phyloP scores from a whole-genome alignment of 129 eudicot species.

The Flaveria ramosissima region DNA sequence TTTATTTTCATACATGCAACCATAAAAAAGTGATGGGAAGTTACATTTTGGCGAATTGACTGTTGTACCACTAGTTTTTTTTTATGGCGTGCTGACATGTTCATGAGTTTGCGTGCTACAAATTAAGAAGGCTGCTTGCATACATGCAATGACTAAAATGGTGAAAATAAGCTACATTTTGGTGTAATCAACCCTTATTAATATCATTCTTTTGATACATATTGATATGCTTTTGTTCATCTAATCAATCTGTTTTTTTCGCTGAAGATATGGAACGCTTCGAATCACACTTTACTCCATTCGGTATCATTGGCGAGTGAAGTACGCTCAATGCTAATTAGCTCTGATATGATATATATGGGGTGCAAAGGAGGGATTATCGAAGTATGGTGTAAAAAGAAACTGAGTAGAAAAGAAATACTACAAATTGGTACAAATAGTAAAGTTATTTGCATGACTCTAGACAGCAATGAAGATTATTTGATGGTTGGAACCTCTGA shows the following conservation, averaged over 20 bases:
- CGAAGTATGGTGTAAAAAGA: constrained; percentile 85
- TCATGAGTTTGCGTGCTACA: no score
- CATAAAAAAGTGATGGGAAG: no score
- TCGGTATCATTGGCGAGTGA: constrained; percentile 53
- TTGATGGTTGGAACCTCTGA: constrained; percentile 77
- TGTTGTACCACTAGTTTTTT: no score
- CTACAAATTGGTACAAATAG: constrained; percentile 57
- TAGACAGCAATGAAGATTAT: constrained; percentile 52
- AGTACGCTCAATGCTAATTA: constrained; percentile 56
- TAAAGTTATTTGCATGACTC: constrained; percentile 64
- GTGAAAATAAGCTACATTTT: background rate
- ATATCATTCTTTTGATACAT: background rate
- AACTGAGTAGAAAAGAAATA: constrained; percentile 62
- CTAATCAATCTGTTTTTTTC: constrained; percentile 1
- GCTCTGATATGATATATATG: constrained; percentile 64
- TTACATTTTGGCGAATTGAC: no score
- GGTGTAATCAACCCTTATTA: constrained; percentile 1
- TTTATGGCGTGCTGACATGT: no score
- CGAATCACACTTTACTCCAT: constrained; percentile 50
- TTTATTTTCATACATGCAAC: no score
- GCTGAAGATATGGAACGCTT: constrained; percentile 64
- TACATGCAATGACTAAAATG: no score
- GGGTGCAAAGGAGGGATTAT: constrained; percentile 73
- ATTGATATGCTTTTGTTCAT: background rate
- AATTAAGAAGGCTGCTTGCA: no score